Conservation (phyloP, 225 moss, liverwort and hornwort species). For the Sphagnum contortum region DNA sequence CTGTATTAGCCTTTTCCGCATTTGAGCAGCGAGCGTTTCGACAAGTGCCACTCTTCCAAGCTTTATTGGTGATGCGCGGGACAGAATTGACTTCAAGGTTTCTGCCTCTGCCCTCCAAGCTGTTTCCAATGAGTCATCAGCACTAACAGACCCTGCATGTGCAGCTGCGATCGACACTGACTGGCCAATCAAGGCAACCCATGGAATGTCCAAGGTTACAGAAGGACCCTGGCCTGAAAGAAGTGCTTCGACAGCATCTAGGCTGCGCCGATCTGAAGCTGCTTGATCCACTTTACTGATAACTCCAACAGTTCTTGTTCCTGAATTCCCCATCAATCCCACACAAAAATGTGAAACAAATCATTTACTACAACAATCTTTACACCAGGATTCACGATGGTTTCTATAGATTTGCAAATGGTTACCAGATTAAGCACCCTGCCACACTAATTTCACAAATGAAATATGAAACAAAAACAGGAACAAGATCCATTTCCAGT, state of each 20-base stretch:
- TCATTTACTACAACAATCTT: too few species aligned
- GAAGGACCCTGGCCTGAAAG: conserved; percentile 46
- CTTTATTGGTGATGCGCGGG: conserved; percentile 28
- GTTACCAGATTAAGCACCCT: too few species aligned
- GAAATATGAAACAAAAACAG: too few species aligned
- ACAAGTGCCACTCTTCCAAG: conserved; percentile 47
- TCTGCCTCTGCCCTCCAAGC: conserved; percentile 53
- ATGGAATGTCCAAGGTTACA: conserved; percentile 37
- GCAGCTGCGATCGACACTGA: conserved; percentile 57
- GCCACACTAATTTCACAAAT: too few species aligned
- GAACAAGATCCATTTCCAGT: too few species aligned
- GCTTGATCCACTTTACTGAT: conserved; percentile 60
- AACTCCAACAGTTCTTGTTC: conserved; percentile 44
- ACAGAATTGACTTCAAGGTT: conserved; percentile 37
- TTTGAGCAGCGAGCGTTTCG: conserved; percentile 37
- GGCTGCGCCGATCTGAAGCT: conserved; percentile 39
- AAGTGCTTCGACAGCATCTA: conserved; percentile 53
- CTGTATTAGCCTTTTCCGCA: conserved; percentile 37
- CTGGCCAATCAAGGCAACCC: conserved; percentile 58
- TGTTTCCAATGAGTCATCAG: conserved; percentile 46
- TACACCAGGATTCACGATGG: too few species aligned
- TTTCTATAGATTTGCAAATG: too few species aligned
- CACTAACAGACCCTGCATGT: conserved; percentile 29
- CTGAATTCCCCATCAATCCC: conserved; percentile 6
- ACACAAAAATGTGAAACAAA: too few species aligned